Evolutionary conservation across 257 asterid species (phyloP).

Genomic region (Penstemon barbatus): DNA sequence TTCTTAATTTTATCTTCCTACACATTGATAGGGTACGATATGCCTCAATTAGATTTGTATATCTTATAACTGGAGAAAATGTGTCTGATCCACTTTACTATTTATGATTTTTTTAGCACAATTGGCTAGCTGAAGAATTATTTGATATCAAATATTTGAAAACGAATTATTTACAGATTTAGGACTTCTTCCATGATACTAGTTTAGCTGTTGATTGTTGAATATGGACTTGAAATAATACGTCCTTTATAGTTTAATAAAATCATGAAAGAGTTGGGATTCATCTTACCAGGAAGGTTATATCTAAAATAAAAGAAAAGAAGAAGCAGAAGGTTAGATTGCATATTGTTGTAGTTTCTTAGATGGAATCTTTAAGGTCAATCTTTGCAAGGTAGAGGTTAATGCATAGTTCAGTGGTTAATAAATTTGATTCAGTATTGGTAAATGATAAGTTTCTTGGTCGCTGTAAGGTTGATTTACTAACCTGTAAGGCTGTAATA

Average conservation of each 20-base stretch:
- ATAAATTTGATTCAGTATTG: neutral
- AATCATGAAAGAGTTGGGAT: neutral
- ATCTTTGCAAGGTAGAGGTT: neutral
- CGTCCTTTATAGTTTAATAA: neutral
- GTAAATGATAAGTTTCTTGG: neutral
- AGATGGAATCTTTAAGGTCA: neutral
- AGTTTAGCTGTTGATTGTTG: neutral
- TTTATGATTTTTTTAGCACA: neutral
- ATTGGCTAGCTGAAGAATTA: neutral
- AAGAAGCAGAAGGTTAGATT: too few relatives aligned
- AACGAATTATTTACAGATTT: neutral
- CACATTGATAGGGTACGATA: slow-evolving; percentile 10
- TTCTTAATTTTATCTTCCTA: slow-evolving; percentile 7
- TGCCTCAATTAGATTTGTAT: neutral
- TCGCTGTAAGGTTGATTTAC: too few relatives aligned
- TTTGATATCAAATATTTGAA: neutral
- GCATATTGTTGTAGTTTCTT: neutral
- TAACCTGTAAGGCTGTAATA: too few relatives aligned
- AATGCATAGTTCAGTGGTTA: neutral
- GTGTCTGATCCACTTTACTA: slow-evolving; percentile 9
- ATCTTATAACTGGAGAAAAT: slow-evolving; percentile 1
- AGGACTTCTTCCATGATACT: neutral
- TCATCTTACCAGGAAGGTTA: too few relatives aligned
- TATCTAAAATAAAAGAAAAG: too few relatives aligned
- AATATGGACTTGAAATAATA: neutral